Evolutionary conservation across 345 rosid species (phyloP).

Genomic region (Cardamine resedifolia): DNA sequence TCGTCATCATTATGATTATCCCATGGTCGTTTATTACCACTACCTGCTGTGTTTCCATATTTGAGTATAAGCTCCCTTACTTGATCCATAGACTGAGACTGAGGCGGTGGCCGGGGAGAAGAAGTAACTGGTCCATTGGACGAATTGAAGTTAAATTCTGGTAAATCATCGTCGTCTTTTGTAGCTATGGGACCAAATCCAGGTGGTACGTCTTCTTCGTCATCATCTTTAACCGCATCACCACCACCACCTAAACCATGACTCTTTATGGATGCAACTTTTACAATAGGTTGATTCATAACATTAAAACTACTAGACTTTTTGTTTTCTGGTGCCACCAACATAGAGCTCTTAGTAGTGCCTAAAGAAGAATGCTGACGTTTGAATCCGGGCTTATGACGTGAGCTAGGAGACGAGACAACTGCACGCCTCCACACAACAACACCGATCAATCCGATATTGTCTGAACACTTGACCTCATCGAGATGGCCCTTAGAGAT

Average conservation of each 20-base stretch:
- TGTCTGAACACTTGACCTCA: conserved; percentile 54
- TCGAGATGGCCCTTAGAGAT: conserved; percentile 68
- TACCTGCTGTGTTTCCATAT: conserved; percentile 66
- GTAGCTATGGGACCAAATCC: conserved; percentile 72
- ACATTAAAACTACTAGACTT: conserved; percentile 3
- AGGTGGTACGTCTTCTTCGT: conserved; percentile 75
- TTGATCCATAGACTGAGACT: conserved; percentile 46
- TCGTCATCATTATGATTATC: conserved; percentile 51
- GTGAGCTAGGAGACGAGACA: conserved; percentile 51
- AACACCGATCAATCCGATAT: conserved; percentile 76
- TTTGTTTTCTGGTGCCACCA: conserved; percentile 23
- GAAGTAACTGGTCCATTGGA: conserved; percentile 18
- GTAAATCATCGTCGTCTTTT: conserved; percentile 87
- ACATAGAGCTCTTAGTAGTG: conserved; percentile 23
- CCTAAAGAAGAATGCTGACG: conserved; percentile 40
- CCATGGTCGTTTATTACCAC: conserved; percentile 43
- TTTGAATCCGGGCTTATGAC: conserved; percentile 42
- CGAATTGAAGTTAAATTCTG: conserved; percentile 62
- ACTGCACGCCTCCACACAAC: conserved; percentile 85
- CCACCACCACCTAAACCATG: conserved; percentile 9
- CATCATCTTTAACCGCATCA: conserved; percentile 11
- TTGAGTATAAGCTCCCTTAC: conserved; percentile 81
- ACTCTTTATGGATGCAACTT: conserved; percentile 9
- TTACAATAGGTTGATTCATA: conserved; percentile 19
- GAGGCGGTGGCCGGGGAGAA: conserved; percentile 24